phyloP scores from a whole-genome alignment of 2,329 filamentous ascomycete species.

The Ceratocystis lukuohia region DNA sequence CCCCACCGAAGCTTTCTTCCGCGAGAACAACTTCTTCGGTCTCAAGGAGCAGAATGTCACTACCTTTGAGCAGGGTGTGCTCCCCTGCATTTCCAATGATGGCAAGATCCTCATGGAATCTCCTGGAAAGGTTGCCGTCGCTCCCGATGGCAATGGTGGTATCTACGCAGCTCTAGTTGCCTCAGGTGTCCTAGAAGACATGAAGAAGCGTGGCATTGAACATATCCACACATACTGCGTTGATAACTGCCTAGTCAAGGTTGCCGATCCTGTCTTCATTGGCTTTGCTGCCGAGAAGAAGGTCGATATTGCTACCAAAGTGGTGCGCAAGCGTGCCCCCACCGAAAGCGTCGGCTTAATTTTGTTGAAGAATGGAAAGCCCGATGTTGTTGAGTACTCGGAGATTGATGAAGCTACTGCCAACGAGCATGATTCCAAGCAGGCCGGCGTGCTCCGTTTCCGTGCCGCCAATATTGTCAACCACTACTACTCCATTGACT shows the following conservation, averaged over 20 bases:
- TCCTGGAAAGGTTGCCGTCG: conserved; percentile 84
- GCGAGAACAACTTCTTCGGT: conserved; percentile 82
- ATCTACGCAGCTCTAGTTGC: conserved; percentile 84
- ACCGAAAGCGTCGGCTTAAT: conserved; percentile 94
- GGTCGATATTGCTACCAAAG: conserved; percentile 95
- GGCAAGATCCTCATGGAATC: conserved; percentile 90
- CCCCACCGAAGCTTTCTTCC: conserved; percentile 88
- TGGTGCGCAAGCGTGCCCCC: conserved; percentile 95
- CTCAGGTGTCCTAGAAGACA: conserved; percentile 70
- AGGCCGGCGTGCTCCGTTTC: conserved; percentile 78
- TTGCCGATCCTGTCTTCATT: conserved; percentile 92
- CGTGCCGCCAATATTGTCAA: conserved; percentile 98
- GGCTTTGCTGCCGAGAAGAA: conserved; percentile 79
- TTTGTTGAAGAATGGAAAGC: conserved; percentile 85
- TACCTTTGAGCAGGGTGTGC: conserved; percentile 92
- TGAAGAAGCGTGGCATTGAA: conserved; percentile 77
- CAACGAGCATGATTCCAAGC: conserved; percentile 71
- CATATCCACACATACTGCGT: conserved; percentile 98
- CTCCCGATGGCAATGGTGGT: conserved; percentile 92
- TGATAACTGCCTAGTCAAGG: conserved; percentile 97
- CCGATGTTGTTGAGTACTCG: conserved; percentile 96
- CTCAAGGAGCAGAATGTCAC: conserved; percentile 71
- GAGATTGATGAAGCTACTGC: conserved; percentile 87
- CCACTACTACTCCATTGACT: conserved; percentile 95
- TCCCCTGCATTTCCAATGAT: conserved; percentile 94